A percentile compares a stretch with the other conserved stretches of the same genome.
phyloP scores from a whole-genome alignment of 495 filamentous ascomycete genomes.

The Staphylotrichum longicolle region DNA sequence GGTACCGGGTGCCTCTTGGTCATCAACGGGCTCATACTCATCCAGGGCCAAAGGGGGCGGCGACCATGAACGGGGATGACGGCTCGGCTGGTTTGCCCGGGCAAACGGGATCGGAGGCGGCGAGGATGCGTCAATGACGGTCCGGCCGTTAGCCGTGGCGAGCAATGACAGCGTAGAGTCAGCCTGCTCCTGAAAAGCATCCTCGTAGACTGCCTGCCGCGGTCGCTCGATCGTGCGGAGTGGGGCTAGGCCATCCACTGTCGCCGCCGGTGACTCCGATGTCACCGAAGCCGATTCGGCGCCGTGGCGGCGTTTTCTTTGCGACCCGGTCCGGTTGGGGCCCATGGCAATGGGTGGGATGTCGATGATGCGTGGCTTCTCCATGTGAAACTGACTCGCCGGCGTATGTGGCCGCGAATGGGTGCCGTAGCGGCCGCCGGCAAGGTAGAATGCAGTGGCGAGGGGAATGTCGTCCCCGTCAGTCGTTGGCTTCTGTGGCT shows the following conservation, averaged over 20 bases:
- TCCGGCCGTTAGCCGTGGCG: conserved; percentile 22
- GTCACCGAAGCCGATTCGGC: background rate
- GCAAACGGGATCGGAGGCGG: conserved; percentile 19
- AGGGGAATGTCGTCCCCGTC: background rate
- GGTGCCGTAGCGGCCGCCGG: background rate
- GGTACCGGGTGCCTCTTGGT: background rate
- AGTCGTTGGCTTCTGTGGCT: background rate
- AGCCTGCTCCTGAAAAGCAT: background rate
- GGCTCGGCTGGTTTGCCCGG: conserved; percentile 3
- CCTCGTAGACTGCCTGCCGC: background rate
- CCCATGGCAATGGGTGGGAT: conserved; percentile 24
- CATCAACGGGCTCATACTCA: background rate
- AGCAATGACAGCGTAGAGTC: conserved; percentile 11
- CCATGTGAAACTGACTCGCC: conserved; percentile 9
- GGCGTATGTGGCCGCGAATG: conserved; percentile 23
- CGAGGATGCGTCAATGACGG: conserved; percentile 27
- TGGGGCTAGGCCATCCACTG: background rate
- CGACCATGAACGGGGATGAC: background rate
- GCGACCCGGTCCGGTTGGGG: conserved; percentile 24
- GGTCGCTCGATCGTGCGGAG: background rate
- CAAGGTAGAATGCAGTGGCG: background rate
- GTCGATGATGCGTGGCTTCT: conserved; percentile 28
- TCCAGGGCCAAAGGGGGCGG: background rate
- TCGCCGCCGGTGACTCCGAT: background rate
- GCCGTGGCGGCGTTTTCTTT: conserved; percentile 5